Base-by-base conservation (phyloP, 306 rosid species). In the Glycine soja region DNA sequence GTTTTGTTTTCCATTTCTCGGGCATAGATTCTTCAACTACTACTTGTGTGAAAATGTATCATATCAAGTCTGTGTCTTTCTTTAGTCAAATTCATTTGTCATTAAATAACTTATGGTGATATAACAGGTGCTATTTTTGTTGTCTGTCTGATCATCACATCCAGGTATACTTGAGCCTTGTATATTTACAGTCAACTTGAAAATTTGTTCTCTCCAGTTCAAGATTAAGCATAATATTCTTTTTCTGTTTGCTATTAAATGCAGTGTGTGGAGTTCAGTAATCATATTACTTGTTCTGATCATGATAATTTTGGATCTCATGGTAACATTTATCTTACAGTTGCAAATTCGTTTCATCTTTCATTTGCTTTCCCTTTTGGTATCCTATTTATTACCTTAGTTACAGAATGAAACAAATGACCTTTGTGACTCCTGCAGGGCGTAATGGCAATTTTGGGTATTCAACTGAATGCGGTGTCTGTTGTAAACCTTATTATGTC, bases 401-500 rank as follows among this genome's bases (percentile, higher is more conserved):
- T 75, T 75, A n/a, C 42, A 42, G 57, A 72, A 42, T 56, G 48
- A 68, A 79, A 64, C 72, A 82, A 42, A 80, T n/a, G 7, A 18
- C 48, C 74, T 77, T 71, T 36, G 72, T 77, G 63, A 82, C 74
- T 80, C 80, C 62, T 88, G 90, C 95, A 95, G 99, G 99, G 99
- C 65, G 91, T 93, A 79, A 95, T 95, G 99, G 97, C 99, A 10
- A 85, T 93, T 86, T 86, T 95, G 86, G 92, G 86, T 65, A 88
- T 93, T 84, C 97, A 95, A 87, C 92, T 95, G 62, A 95, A 95
- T 87, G 98, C 98, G 5, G 97, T 95, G 76, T 95, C 99, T 75
- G 93, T 93, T 79, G 99, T 95, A 67, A 95, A 95, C 88, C 90
- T 95, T 76, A 72, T 95, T 69, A 95, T 95, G 99, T 90, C 99